Percentiles rank a stretch among this genome's conserved stretches.
Evolutionary conservation across 2,329 filamentous ascomycete genomes (phyloP).

Genomic region (Stylonectria norvegica): DNA sequence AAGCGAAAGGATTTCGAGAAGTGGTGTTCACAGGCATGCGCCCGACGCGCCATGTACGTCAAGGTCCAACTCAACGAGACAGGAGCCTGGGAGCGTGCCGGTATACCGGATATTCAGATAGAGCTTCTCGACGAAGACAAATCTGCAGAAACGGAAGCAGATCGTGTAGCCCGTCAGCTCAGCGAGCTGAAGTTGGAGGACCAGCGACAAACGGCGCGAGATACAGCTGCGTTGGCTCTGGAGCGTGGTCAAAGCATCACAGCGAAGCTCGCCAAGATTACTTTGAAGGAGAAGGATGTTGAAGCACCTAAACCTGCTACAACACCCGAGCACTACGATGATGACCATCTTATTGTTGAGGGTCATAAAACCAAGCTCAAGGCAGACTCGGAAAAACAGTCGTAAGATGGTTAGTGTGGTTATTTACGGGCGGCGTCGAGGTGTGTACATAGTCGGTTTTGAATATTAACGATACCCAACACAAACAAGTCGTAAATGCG

Average conservation of each 20-base stretch:
- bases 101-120: slow-evolving; percentile 53
- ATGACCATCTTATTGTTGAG: slow-evolving; percentile 47
- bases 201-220: slow-evolving; percentile 37
- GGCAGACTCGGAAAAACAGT: slow-evolving; percentile 11
- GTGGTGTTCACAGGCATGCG: slow-evolving; percentile 83
- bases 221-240: slow-evolving; percentile 45
- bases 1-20: slow-evolving; percentile 69
- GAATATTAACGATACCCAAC: slow-evolving; percentile 21
- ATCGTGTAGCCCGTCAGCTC: slow-evolving; percentile 36
- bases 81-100: slow-evolving; percentile 77
- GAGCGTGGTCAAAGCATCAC: slow-evolving; percentile 42
- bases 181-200: slow-evolving; percentile 44
- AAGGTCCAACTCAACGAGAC: slow-evolving; percentile 84
- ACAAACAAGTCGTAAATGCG: too few relatives aligned
- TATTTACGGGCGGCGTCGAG: background rate
- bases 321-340: slow-evolving; percentile 31
- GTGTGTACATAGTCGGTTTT: too few relatives aligned
- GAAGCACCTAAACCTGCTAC: slow-evolving; percentile 17
- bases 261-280: slow-evolving; percentile 21
- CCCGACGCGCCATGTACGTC: slow-evolving; percentile 75
- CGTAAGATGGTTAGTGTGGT: too few relatives aligned
- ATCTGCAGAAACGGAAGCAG: slow-evolving; percentile 42
- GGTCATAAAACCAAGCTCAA: slow-evolving; percentile 45
- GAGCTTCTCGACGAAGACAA: slow-evolving; percentile 66
- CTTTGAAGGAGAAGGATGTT: slow-evolving; percentile 49